Conservation (phyloP, 2,329 filamentous ascomycete species). For the Orbilia oligospora region DNA sequence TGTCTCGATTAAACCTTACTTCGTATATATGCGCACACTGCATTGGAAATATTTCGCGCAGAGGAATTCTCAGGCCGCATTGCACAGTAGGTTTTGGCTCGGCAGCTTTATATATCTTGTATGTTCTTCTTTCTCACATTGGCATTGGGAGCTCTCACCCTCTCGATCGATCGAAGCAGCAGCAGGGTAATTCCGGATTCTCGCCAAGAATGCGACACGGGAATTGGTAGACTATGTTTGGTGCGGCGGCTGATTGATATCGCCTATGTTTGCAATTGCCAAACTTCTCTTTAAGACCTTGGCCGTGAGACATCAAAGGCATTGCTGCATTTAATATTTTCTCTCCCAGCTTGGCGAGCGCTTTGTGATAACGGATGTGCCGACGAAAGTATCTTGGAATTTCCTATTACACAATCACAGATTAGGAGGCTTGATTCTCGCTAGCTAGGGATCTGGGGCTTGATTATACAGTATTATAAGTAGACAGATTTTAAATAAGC, state of each 20-base stretch:
- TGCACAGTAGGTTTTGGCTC: neutral
- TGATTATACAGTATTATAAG: neutral
- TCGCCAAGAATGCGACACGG: neutral
- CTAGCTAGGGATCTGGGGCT: slow-evolving; percentile 16
- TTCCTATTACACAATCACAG: slow-evolving; percentile 1
- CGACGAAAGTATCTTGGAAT: neutral
- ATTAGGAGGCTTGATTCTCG: neutral
- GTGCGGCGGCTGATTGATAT: neutral
- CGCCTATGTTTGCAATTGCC: slow-evolving; percentile 4
- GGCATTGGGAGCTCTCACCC: neutral
- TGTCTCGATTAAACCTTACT: too few species aligned
- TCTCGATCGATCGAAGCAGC: too few species aligned
- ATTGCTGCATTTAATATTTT: slow-evolving; percentile 34
- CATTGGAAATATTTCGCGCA: too few species aligned
- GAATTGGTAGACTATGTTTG: neutral
- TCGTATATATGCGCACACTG: neutral
- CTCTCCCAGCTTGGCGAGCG: slow-evolving; percentile 30
- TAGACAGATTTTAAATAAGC: too few species aligned
- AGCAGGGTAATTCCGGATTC: neutral
- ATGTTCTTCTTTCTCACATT: neutral
- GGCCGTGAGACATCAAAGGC: neutral
- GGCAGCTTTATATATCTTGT: neutral
- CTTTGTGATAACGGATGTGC: slow-evolving; percentile 3
- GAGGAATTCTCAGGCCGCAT: neutral
- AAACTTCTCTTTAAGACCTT: neutral